Conservation (phyloP, 2,329 filamentous ascomycete species). For the Remersonia thermophila region DNA sequence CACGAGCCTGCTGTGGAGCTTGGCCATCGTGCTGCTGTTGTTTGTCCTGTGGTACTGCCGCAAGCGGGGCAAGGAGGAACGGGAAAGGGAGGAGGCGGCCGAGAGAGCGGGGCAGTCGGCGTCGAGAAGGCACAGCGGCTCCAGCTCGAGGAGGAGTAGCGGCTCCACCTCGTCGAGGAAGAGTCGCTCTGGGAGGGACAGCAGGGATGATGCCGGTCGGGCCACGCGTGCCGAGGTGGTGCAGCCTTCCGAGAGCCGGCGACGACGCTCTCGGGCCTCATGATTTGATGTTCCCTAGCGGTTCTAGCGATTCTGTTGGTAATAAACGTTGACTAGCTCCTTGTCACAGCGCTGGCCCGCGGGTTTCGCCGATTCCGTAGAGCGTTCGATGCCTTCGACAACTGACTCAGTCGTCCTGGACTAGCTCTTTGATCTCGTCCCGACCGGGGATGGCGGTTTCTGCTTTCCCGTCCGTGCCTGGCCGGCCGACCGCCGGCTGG, state of each 20-base stretch:
- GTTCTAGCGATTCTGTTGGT: too few relatives aligned
- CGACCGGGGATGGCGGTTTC: conserved; percentile 26
- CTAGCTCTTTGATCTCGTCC: conserved; percentile 53
- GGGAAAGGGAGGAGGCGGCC: conserved; percentile 40
- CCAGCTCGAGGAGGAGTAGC: neutral
- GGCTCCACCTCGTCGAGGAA: too few relatives aligned
- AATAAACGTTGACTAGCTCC: too few relatives aligned
- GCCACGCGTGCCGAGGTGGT: neutral
- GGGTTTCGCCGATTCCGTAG: too few relatives aligned
- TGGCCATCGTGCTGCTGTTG: conserved; percentile 77
- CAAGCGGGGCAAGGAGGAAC: conserved; percentile 79
- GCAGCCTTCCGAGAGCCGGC: conserved; percentile 4
- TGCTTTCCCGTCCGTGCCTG: conserved; percentile 31
- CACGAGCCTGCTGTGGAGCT: conserved; percentile 80
- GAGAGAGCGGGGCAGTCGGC: conserved; percentile 2
- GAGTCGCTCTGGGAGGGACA: neutral
- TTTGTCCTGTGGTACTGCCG: conserved; percentile 98
- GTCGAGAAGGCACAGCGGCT: neutral
- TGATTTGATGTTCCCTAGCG: neutral
- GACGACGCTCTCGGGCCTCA: neutral
- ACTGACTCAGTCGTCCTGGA: conserved; percentile 44
- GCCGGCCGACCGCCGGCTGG: conserved; percentile 35
- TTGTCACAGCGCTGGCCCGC: too few relatives aligned
- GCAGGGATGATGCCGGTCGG: conserved; percentile 2
- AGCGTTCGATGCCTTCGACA: too few relatives aligned